Percentiles rank a stretch among this genome's conserved stretches.
Conservation (phyloP, 108 stramenopile genomes). For the Parmales sp. region DNA sequence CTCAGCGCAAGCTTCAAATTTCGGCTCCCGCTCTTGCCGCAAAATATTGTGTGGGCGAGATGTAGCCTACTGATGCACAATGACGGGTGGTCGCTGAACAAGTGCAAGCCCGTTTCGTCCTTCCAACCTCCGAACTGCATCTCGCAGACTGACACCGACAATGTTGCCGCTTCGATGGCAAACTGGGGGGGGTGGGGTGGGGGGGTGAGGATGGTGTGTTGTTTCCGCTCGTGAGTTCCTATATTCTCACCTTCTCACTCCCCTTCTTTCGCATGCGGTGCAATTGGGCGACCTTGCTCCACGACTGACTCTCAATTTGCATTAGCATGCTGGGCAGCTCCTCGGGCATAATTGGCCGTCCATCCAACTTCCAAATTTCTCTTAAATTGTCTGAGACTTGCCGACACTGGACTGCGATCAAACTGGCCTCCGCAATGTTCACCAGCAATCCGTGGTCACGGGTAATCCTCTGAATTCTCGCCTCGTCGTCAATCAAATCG, state of each 20-base stretch:
- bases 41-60: not conserved
- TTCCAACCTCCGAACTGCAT: slow-evolving; percentile 8
- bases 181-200: too few relatives aligned
- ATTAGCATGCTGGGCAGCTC: slow-evolving; percentile 2
- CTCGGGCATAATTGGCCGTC: not conserved
- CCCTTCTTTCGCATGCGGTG: not conserved
- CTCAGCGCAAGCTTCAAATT: not conserved
- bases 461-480: not conserved
- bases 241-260: too few relatives aligned
- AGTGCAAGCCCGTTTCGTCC: not conserved
- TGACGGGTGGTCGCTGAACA: slow-evolving; percentile 8
- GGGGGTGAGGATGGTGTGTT: too few relatives aligned
- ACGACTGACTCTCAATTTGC: not conserved
- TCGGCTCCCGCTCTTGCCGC: not conserved
- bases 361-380: not conserved
- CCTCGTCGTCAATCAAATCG: not conserved
- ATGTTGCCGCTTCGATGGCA: too few relatives aligned
- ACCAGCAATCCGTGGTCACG: slow-evolving; percentile 3
- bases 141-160: too few relatives aligned
- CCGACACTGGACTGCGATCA: not conserved
- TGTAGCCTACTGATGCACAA: not conserved
- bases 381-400: not conserved
- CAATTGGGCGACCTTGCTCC: not conserved
- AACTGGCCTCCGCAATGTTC: not conserved
- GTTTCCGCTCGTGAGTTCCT: too few relatives aligned